Percentiles rank a stretch among this genome's conserved stretches.
Evolutionary conservation across 192 early-diverging fungal species (phyloP).

Genomic region (Mortierella claussenii): DNA sequence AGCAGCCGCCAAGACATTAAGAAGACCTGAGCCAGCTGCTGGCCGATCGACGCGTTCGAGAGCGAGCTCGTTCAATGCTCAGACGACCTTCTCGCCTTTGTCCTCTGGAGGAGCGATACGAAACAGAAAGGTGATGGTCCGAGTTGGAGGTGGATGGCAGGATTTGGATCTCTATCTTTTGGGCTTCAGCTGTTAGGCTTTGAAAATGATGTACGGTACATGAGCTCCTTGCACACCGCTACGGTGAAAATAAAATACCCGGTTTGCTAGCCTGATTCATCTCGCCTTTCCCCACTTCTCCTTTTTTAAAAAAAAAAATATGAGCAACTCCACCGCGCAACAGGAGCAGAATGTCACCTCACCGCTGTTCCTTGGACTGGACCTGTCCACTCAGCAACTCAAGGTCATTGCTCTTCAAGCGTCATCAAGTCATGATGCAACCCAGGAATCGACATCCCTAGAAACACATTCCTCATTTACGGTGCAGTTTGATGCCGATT

Average conservation of each 20-base stretch:
- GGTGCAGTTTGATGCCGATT: slow-evolving; percentile 71
- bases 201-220: background rate
- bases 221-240: no score
- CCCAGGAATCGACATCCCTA: slow-evolving; percentile 51
- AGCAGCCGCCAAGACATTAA: background rate
- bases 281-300: no score
- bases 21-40: slow-evolving; percentile 23
- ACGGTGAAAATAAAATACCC: no score
- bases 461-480: slow-evolving; percentile 45
- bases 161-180: slow-evolving; percentile 68
- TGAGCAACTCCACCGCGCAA: no score
- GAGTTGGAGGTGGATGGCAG: slow-evolving; percentile 69
- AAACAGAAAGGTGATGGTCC: slow-evolving; percentile 65
- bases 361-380: slow-evolving; percentile 74
- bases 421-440: no score
- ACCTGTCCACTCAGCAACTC: slow-evolving; percentile 82
- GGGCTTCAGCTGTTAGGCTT: slow-evolving; percentile 15
- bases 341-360: background rate
- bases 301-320: no score
- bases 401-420: slow-evolving; percentile 71
- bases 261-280: no score
- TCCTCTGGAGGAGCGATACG: background rate
- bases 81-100: no score
- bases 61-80: slow-evolving; percentile 6
- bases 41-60: slow-evolving; percentile 1